phyloP scores from a whole-genome alignment of 2,329 filamentous ascomycete genomes.

The Clonostachys sp. region DNA sequence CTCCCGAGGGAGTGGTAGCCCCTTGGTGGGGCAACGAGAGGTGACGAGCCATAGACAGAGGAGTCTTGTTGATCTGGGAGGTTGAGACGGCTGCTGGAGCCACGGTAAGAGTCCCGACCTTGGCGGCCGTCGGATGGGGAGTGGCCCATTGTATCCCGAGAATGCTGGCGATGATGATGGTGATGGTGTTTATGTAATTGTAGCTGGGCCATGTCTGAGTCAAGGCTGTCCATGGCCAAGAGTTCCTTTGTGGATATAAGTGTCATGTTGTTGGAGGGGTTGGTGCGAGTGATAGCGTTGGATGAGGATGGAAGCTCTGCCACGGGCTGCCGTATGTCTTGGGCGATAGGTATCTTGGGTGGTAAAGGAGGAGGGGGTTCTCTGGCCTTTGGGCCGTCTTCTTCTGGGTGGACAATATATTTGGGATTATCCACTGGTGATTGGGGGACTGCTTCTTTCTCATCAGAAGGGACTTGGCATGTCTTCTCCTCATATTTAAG shows the following conservation, averaged over 20 bases:
- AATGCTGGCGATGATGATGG: too few species aligned
- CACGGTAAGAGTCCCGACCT: conserved; percentile 5
- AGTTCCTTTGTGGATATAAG: conserved; percentile 52
- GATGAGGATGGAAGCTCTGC: conserved; percentile 29
- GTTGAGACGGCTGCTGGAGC: too few species aligned
- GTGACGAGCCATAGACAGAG: conserved; percentile 25
- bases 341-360: conserved; percentile 1
- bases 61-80: too few species aligned
- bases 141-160: too few species aligned
- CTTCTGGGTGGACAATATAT: neutral
- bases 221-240: conserved; percentile 39
- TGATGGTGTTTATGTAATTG: conserved; percentile 21
- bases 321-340: conserved; percentile 19
- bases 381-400: conserved; percentile 18
- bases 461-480: neutral
- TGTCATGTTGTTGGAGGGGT: conserved; percentile 28
- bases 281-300: conserved; percentile 21
- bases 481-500: conserved; percentile 35
- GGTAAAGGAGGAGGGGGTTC: conserved; percentile 10
- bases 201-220: conserved; percentile 32
- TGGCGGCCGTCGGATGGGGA: neutral
- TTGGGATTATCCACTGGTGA: neutral
- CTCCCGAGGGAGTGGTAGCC: conserved; percentile 11
- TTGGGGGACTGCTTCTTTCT: neutral
- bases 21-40: conserved; percentile 28